Percentiles rank a stretch among this genome's conserved stretches.
Conservation (phyloP, 768 basidiomycete genomes). For the Calocybe gangraenosa region DNA sequence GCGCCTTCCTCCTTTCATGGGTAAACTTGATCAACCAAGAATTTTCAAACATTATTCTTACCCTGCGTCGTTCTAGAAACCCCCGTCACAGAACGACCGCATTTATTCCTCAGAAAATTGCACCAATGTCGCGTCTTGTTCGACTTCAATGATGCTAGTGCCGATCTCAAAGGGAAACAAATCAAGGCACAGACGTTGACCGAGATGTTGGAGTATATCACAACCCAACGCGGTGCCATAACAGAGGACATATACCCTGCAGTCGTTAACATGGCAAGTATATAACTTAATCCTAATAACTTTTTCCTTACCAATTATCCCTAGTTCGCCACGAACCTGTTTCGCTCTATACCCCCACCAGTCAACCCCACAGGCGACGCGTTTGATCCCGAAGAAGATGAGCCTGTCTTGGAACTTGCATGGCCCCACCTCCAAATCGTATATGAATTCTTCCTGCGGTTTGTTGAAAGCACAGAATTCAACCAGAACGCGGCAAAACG, state of each 20-base stretch:
- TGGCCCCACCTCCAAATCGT: constrained; percentile 99
- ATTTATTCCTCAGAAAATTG: constrained; percentile 91
- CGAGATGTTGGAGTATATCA: constrained; percentile 99
- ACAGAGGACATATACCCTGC: constrained; percentile 98
- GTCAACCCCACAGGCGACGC: constrained; percentile 98
- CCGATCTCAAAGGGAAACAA: constrained; percentile 95
- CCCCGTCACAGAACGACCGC: constrained; percentile 79
- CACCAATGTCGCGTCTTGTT: constrained; percentile 96
- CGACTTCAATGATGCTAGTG: constrained; percentile 97
- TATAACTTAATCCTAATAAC: constrained; percentile 4
- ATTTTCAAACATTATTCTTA: too few species aligned
- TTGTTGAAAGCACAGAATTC: constrained; percentile 96
- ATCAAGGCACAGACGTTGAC: constrained; percentile 97
- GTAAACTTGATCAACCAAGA: constrained; percentile 37
- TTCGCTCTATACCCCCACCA: constrained; percentile 99
- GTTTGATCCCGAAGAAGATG: constrained; percentile 99
- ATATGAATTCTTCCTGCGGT: constrained; percentile 99
- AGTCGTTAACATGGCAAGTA: constrained; percentile 92
- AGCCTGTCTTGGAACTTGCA: constrained; percentile 96
- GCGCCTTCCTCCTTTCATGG: constrained; percentile 84
- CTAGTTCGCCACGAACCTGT: constrained; percentile 96
- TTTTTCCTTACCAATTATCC: constrained; percentile 7
- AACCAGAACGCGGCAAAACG: constrained; percentile 97
- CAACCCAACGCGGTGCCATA: constrained; percentile 92
- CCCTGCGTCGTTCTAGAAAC: constrained; percentile 60